Evolutionary conservation across 257 asterid species (phyloP), one percentile per base, ranked within the genome.

Genomic region (Nyctanthes arbortristis): DNA sequence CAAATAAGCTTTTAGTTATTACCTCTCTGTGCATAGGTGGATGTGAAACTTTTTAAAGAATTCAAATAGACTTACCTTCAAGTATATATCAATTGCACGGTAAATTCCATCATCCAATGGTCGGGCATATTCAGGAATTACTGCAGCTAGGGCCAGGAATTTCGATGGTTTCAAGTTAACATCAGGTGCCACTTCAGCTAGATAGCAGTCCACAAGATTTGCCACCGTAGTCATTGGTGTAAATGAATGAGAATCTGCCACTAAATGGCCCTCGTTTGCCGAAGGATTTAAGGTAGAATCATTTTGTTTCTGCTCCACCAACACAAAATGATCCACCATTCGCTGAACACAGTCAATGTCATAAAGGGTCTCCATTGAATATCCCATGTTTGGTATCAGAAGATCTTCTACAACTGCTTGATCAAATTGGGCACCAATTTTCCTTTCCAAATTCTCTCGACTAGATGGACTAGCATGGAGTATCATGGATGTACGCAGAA

Each of bases 151-250:
- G 22, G 75, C 20, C 56, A 73, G 43, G 65, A 85, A 85, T 24
- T 78, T 81, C 25, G 69, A 75, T 22, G 78, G 28, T 61, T 77
- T 83, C 83, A 85, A 67, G 77, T 80, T 80, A 18, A 59, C 79
- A 68, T 85, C 88, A 1, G 86, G 45, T 1, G 91, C 88, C 61
- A 85, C 80, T 76, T 85, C 91, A 22, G 88, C 88, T 12, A 85
- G 77, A 72, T 82, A 85, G 63, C 63, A 61, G 54, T 85, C 91
- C 4, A 85, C 31, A 5, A 85, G 69, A 77, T 78, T 82, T 32
- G 82, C 86, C 65, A 85, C 91, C 73, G 61, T 52, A 1, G 76
- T 68, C 61, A 74, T 40, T 13, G 78, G 71, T 12, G 80, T 40
- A 2, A 69, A 72, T 8, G 76, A 33, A 7, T 72, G 77, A 0